These are phyloP conservation scores for Ceratobasidium sp. DNA, from an alignment of 1,284 basidiomycete genomes.

Conservation along the genomic window DNA sequence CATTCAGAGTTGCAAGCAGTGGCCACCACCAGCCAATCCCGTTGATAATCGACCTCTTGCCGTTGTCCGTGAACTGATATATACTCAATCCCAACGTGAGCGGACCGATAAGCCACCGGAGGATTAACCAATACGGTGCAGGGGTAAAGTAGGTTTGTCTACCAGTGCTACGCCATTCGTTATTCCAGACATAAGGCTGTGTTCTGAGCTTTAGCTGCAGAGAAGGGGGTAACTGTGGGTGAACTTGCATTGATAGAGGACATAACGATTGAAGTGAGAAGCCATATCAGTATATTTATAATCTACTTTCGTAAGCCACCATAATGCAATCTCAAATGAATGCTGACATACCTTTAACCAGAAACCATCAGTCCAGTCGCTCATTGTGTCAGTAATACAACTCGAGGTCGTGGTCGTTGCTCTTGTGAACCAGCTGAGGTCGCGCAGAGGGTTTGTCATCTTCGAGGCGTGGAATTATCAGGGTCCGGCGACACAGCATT, in stretches of 20 bases:
- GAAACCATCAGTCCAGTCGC: conserved; percentile 40
- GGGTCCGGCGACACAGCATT: no score
- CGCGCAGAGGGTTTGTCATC: no score
- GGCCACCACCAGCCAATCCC: conserved; percentile 90
- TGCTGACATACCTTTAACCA: conserved; percentile 16
- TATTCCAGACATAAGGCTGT: no score
- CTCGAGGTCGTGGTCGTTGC: no score
- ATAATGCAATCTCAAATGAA: neutral
- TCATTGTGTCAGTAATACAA: no score
- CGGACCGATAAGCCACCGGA: conserved; percentile 86
- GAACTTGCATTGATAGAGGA: no score
- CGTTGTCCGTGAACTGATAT: conserved; percentile 86
- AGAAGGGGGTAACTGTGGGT: no score
- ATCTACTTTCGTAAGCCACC: no score
- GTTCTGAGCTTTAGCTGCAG: no score
- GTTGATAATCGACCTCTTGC: conserved; percentile 82
- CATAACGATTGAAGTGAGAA: no score
- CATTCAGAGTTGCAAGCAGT: conserved; percentile 81
- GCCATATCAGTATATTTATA: conserved; percentile 20
- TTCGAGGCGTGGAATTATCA: no score
- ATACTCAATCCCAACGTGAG: conserved; percentile 86
- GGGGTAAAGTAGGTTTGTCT: conserved; percentile 91
- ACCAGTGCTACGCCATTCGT: conserved; percentile 60
- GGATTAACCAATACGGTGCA: conserved; percentile 83
- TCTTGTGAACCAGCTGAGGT: no score